Evolutionary conservation across 1,284 basidiomycete species (phyloP).

Genomic region (Sanghuangporus weigelae): DNA sequence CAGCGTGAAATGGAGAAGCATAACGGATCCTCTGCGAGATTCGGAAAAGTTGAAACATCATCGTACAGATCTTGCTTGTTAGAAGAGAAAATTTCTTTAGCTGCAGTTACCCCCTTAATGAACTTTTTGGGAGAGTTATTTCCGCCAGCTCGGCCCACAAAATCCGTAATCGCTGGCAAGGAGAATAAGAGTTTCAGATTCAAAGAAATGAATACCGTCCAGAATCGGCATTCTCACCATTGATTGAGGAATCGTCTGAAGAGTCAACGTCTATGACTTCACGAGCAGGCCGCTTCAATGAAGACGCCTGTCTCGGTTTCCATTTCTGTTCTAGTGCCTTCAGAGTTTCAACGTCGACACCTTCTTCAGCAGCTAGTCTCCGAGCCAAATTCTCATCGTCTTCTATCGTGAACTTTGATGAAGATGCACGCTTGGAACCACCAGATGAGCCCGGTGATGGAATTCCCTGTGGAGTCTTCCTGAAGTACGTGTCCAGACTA

Average conservation of each 20-base stretch:
- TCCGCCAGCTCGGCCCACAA: background rate
- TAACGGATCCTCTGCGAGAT: constrained; percentile 13
- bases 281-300: background rate
- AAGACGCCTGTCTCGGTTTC: constrained; percentile 5
- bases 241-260: background rate
- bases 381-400: constrained; percentile 12
- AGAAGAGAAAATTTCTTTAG: background rate
- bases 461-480: background rate
- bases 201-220: background rate
- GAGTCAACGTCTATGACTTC: constrained; percentile 18
- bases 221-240: background rate
- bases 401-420: constrained; percentile 1
- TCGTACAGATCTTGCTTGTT: background rate
- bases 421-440: background rate
- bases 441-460: background rate
- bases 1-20: constrained; percentile 3
- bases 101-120: background rate
- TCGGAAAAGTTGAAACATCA: constrained; percentile 8
- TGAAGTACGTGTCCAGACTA: constrained; percentile 13
- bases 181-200: background rate
- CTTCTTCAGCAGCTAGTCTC: constrained; percentile 12
- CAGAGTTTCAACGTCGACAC: constrained; percentile 12
- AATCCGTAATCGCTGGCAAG: background rate
- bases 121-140: background rate
- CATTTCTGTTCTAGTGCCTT: constrained; percentile 14